Evolutionary conservation across 805 yeast genomes (phyloP).

Genomic region (Lipomyces kockii): DNA sequence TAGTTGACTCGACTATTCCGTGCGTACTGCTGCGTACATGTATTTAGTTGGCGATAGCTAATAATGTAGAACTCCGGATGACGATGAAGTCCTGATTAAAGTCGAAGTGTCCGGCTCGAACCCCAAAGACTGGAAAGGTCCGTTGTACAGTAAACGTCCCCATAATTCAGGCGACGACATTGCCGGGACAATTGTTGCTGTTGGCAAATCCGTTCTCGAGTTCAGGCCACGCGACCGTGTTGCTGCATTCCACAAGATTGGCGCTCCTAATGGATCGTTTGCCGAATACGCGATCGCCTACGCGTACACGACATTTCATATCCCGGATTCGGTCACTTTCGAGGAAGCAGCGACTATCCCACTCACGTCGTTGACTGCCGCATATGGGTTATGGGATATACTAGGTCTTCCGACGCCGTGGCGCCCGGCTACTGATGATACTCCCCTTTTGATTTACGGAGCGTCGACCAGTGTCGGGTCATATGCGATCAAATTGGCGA

Average conservation of each 20-base stretch:
- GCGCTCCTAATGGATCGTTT: constrained; percentile 25
- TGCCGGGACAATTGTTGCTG: constrained; percentile 26
- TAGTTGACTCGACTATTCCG: constrained; percentile 9
- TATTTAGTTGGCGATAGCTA: neutral
- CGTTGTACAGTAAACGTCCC: constrained; percentile 1
- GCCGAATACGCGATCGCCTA: constrained; percentile 30
- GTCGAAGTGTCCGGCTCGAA: constrained; percentile 32
- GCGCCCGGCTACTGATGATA: constrained; percentile 26
- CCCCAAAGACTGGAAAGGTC: constrained; percentile 35
- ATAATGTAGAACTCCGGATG: constrained; percentile 14
- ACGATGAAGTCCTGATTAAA: constrained; percentile 28
- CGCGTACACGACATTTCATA: constrained; percentile 24
- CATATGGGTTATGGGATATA: constrained; percentile 22
- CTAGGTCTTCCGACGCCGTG: constrained; percentile 34
- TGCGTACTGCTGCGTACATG: neutral
- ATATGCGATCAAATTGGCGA: constrained; percentile 28
- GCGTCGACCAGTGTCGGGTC: constrained; percentile 32
- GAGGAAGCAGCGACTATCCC: constrained; percentile 33
- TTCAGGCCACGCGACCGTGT: constrained; percentile 30
- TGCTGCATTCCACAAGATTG: constrained; percentile 33
- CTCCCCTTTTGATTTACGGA: constrained; percentile 32
- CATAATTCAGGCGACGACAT: constrained; percentile 34
- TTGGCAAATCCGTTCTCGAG: constrained; percentile 28
- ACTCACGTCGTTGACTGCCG: constrained; percentile 28
- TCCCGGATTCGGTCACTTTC: constrained; percentile 28